Evolutionary conservation across 768 basidiomycete genomes (phyloP).

Genomic region (Pulveroboletus sp.): DNA sequence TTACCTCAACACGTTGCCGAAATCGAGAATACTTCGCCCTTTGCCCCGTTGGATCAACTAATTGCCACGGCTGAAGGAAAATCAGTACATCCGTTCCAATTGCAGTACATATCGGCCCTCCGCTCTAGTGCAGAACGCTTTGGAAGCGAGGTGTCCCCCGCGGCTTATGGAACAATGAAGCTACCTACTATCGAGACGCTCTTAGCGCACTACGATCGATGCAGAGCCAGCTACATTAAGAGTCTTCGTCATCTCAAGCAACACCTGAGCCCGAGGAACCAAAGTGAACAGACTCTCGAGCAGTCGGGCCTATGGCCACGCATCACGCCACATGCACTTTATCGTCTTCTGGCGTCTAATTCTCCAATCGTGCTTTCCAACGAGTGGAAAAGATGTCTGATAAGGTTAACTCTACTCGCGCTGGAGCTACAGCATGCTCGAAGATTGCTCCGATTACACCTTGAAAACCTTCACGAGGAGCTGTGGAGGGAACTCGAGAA

Average conservation of each 20-base stretch:
- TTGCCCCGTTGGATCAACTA: constrained; percentile 1
- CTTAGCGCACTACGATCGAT: constrained; percentile 4
- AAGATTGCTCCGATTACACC: constrained; percentile 28
- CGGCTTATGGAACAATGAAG: not conserved
- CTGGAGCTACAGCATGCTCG: constrained; percentile 36
- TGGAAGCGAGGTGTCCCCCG: not conserved
- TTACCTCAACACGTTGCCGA: not conserved
- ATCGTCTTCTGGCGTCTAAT: constrained; percentile 28
- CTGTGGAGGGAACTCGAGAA: constrained; percentile 27
- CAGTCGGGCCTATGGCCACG: constrained; percentile 36
- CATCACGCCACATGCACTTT: constrained; percentile 27
- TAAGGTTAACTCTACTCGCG: constrained; percentile 24
- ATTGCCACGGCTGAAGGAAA: not conserved
- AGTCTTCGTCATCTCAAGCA: not conserved
- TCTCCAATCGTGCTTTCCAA: constrained; percentile 11
- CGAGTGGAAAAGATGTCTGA: constrained; percentile 31
- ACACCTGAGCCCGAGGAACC: constrained; percentile 11
- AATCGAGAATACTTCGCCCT: not conserved
- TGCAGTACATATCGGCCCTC: constrained; percentile 7
- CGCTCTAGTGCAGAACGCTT: constrained; percentile 5
- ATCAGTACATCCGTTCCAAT: constrained; percentile 10
- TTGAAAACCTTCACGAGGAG: constrained; percentile 25
- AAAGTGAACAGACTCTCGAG: constrained; percentile 14
- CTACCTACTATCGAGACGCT: constrained; percentile 3
- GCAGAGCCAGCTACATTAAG: constrained; percentile 2